Conservation (phyloP, 306 rosid species). For the Quercus cerris region DNA sequence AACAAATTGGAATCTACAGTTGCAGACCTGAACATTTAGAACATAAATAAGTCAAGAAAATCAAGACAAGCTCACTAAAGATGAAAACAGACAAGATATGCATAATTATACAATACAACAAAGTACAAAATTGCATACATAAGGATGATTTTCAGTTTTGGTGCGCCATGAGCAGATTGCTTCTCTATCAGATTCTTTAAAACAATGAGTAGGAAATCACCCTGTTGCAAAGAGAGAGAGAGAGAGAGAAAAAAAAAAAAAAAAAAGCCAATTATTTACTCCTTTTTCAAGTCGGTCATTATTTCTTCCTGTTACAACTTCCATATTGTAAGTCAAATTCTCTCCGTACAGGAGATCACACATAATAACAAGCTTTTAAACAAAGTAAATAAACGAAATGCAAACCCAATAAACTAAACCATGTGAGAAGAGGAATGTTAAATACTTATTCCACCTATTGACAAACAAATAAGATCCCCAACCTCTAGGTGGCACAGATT, state of each 20-base stretch:
- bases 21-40: constrained; percentile 69
- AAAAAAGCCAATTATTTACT: neutral
- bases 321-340: neutral
- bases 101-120: constrained; percentile 1
- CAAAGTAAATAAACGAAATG: neutral
- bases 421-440: neutral
- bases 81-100: neutral
- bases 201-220: constrained; percentile 87
- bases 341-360: neutral
- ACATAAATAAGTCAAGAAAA: constrained; percentile 11
- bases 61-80: neutral
- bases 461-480: neutral
- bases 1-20: constrained; percentile 92
- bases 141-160: constrained; percentile 77
- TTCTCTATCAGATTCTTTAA: constrained; percentile 74
- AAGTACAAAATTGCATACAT: constrained; percentile 52
- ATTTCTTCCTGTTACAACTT: neutral
- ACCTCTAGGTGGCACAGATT: neutral
- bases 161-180: constrained; percentile 50
- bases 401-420: neutral
- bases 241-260: neutral
- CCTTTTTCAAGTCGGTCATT: neutral
- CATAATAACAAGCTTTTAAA: neutral
- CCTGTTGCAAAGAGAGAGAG: constrained; percentile 33
- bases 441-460: neutral